Evolutionary conservation across 805 yeast species (phyloP).

Genomic region (Torulaspora delbrueckii): DNA sequence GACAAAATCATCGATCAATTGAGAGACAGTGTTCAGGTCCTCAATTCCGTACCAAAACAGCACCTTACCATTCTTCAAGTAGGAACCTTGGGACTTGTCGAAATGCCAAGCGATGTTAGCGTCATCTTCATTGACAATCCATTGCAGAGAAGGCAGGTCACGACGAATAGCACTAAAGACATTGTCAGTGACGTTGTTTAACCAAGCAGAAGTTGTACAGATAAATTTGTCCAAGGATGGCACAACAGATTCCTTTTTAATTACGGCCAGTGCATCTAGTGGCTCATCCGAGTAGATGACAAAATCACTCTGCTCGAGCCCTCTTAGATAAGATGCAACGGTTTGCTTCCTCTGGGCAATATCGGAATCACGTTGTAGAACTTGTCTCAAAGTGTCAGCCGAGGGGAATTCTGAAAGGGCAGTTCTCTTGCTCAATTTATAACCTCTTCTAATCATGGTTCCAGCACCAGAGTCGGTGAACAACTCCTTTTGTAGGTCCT

Average conservation of each 20-base stretch:
- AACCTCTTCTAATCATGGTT: conserved; percentile 95
- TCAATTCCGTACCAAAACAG: conserved; percentile 91
- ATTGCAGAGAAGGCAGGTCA: conserved; percentile 69
- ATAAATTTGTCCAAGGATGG: conserved; percentile 80
- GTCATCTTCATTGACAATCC: conserved; percentile 89
- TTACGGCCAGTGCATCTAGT: conserved; percentile 87
- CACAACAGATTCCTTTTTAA: conserved; percentile 48
- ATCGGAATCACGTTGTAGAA: conserved; percentile 71
- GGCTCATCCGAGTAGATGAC: conserved; percentile 94
- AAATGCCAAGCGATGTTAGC: conserved; percentile 89
- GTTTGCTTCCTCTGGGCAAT: conserved; percentile 64
- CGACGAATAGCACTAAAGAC: conserved; percentile 76
- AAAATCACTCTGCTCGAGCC: conserved; percentile 57
- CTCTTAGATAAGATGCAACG: conserved; percentile 76
- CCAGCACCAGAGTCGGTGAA: conserved; percentile 99
- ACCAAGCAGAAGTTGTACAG: conserved; percentile 90
- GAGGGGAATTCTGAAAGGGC: conserved; percentile 63
- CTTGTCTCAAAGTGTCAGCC: conserved; percentile 72
- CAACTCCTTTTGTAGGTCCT: conserved; percentile 92
- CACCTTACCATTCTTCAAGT: conserved; percentile 80
- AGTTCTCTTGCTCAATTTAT: conserved; percentile 71
- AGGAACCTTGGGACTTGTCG: conserved; percentile 89
- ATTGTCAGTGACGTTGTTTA: conserved; percentile 93
- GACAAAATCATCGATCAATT: conserved; percentile 56
- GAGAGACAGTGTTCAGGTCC: conserved; percentile 55